Percentiles rank a stretch among this genome's conserved stretches.
phyloP scores from a whole-genome alignment of 345 rosid genomes.

The Arabis hirsuta region DNA sequence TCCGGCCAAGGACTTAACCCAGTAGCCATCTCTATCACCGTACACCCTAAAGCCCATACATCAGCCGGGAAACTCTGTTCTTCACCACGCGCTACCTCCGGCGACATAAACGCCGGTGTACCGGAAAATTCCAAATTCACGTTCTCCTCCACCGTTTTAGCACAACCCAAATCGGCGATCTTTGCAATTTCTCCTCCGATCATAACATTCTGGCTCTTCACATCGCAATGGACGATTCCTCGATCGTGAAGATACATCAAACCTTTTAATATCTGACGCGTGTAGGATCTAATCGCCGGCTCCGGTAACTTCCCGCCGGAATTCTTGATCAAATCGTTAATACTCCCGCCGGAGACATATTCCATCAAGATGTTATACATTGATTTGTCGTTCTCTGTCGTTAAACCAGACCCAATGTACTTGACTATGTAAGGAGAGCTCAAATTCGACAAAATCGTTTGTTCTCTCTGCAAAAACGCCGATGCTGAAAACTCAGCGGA shows the following conservation, averaged over 20 bases:
- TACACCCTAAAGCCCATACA: conserved; percentile 89
- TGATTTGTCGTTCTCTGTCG: conserved; percentile 39
- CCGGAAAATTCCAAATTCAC: conserved; percentile 57
- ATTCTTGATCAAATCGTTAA: conserved; percentile 57
- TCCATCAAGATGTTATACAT: conserved; percentile 72
- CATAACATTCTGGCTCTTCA: conserved; percentile 79
- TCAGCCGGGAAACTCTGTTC: conserved; percentile 84
- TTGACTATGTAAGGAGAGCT: conserved; percentile 64
- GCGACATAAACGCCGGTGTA: conserved; percentile 94
- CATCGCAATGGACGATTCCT: conserved; percentile 76
- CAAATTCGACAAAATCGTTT: conserved; percentile 54
- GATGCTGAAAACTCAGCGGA: conserved; percentile 63
- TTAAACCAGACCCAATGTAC: conserved; percentile 60
- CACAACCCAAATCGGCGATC: conserved; percentile 85
- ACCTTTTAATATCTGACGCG: conserved; percentile 57
- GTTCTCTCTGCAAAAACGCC: conserved; percentile 58
- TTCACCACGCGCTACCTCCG: conserved; percentile 89
- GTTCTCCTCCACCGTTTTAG: conserved; percentile 46
- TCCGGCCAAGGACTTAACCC: conserved; percentile 79
- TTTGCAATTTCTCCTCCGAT: conserved; percentile 56
- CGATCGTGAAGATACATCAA: conserved; percentile 61
- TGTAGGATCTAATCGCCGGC: conserved; percentile 49
- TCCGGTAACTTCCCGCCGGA: conserved; percentile 67
- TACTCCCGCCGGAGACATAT: conserved; percentile 70
- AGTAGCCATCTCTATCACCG: conserved; percentile 76